Conservation (phyloP, 2,329 filamentous ascomycete genomes). For the Claviceps sp. region DNA sequence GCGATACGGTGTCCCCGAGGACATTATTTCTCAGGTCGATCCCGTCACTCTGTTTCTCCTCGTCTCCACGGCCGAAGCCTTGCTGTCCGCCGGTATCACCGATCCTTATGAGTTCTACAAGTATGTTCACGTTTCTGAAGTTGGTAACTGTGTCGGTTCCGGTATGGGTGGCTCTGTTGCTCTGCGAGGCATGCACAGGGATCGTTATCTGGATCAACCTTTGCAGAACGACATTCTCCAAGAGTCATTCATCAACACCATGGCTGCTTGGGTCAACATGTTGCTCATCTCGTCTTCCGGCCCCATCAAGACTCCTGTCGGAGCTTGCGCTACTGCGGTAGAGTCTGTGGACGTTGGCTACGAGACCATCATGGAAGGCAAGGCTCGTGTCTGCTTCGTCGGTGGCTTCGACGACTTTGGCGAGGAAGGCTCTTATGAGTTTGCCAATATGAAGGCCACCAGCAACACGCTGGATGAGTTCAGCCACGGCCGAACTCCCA, state of each 20-base stretch:
- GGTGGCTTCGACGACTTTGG: constrained; percentile 99
- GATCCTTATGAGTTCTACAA: constrained; percentile 99
- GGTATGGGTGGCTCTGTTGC: constrained; percentile 93
- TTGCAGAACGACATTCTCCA: constrained; percentile 98
- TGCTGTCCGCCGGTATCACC: constrained; percentile 87
- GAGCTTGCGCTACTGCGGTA: constrained; percentile 91
- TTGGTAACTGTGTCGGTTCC: constrained; percentile 96
- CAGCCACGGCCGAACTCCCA: constrained; percentile 83
- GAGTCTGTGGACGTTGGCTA: constrained; percentile 97
- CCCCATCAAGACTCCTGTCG: constrained; percentile 96
- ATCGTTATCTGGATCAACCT: constrained; percentile 90
- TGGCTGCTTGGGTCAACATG: constrained; percentile 99
- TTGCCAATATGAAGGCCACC: constrained; percentile 99
- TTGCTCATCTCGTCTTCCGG: constrained; percentile 91
- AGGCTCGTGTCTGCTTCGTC: constrained; percentile 92
- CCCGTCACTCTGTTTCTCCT: constrained; percentile 92
- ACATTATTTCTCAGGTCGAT: constrained; percentile 96
- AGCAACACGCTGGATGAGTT: constrained; percentile 97
- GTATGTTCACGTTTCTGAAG: constrained; percentile 94
- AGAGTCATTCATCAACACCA: constrained; percentile 99
- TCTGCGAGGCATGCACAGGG: constrained; percentile 95
- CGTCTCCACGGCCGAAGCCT: constrained; percentile 82
- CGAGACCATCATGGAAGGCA: constrained; percentile 96
- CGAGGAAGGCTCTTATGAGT: constrained; percentile 97
- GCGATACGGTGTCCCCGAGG: constrained; percentile 89